Base-by-base conservation (phyloP, 768 basidiomycete species). In the Mycena maculata region DNA sequence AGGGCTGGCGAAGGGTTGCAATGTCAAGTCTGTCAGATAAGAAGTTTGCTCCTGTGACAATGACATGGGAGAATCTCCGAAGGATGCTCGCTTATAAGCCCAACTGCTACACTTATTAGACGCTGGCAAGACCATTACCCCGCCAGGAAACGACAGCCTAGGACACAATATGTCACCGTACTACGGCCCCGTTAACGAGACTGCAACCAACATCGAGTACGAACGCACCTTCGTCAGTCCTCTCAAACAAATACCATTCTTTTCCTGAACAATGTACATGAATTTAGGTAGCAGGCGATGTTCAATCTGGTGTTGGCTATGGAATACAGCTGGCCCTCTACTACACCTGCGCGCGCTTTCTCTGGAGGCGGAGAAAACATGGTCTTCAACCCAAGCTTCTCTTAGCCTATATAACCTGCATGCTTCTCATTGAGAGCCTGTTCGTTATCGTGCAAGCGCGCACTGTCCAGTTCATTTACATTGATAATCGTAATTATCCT, bases 261-360 rank as follows among this genome's bases (percentile, higher is more conserved):
- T 22, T 27, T 56, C 27, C n/a, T 45, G 4, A 25, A 25, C 15
- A n/a, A n/a, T n/a, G 28, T 54, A 0, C 39, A 7, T 22, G n/a
- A 22, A 1, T 9, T 76, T 81, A 82, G 71, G 66, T 82, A 3
- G 78, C 82, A 12, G 83, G 81, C 36, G 83, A 83, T 61, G 78
- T 83, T 45, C 63, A 84, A 2, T 69, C 67, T 23, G 84, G 83
- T 6, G 58, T 78, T 2, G 84, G 81, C 10, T 84, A 82, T 70
- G 84, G 83, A 79, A 72, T 81, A 1, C 82, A 84, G 54, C 56
- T 83, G n/a, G 75, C 82, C 15, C 70, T 83, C 4, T 83, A 72
- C 62, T 67, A 70, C 0, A 75, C 73, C 15, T 85, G 83, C 60
- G 80, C 76, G 1, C 49, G 69, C 38, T 82, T 76, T 60, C 76